phyloP scores from a whole-genome alignment of 805 yeast genomes.

The Zygotorulaspora sp. region DNA sequence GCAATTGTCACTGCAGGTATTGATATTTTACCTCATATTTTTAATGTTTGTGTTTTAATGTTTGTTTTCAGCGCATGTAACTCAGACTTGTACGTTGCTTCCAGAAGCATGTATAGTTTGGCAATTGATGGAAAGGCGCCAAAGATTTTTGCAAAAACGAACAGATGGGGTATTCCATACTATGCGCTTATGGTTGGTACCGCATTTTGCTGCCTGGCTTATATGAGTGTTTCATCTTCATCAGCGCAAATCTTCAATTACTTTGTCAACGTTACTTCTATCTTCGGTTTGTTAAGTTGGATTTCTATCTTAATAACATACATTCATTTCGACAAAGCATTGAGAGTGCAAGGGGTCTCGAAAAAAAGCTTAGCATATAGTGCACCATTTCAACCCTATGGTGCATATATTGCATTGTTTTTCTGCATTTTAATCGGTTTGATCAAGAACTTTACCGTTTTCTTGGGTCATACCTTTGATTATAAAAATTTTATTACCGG shows the following conservation, averaged over 20 bases:
- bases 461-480: slow-evolving; percentile 55
- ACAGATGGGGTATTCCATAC: slow-evolving; percentile 66
- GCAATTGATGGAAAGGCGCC: slow-evolving; percentile 76
- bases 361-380: slow-evolving; percentile 51
- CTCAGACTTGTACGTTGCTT: slow-evolving; percentile 71
- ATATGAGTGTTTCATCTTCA: slow-evolving; percentile 57
- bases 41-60: slow-evolving; percentile 72
- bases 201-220: slow-evolving; percentile 60
- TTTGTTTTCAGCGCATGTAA: slow-evolving; percentile 80
- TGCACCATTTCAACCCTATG: slow-evolving; percentile 69
- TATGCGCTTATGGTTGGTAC: slow-evolving; percentile 49
- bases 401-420: slow-evolving; percentile 52
- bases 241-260: slow-evolving; percentile 58
- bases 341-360: slow-evolving; percentile 61
- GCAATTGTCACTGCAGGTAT: slow-evolving; percentile 66
- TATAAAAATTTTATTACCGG: slow-evolving; percentile 71
- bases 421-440: slow-evolving; percentile 53
- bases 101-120: slow-evolving; percentile 69
- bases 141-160: slow-evolving; percentile 56
- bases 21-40: slow-evolving; percentile 61
- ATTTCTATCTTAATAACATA: slow-evolving; percentile 63
- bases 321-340: slow-evolving; percentile 59
- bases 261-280: slow-evolving; percentile 72
- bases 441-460: slow-evolving; percentile 69
- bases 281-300: slow-evolving; percentile 75